Conservation (phyloP, 2,329 filamentous ascomycete species). For the Aureobasidium namibiae region DNA sequence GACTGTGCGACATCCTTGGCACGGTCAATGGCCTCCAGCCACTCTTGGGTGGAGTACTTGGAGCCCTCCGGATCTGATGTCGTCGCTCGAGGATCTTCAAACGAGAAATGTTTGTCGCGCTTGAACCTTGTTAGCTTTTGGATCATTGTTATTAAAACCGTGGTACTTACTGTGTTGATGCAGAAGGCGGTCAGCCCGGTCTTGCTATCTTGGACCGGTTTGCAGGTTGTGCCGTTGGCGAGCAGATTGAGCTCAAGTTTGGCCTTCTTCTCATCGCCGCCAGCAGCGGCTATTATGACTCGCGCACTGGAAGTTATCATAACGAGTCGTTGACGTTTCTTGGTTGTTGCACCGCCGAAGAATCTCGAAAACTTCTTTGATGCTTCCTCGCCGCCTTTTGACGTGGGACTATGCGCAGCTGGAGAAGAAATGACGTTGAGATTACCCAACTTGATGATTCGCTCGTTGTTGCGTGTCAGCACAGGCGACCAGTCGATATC, state of each 20-base stretch:
- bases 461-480: slow-evolving; percentile 79
- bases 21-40: slow-evolving; percentile 81
- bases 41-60: slow-evolving; percentile 71
- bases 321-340: slow-evolving; percentile 86
- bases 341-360: slow-evolving; percentile 82
- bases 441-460: slow-evolving; percentile 90
- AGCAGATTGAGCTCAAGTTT: slow-evolving; percentile 89
- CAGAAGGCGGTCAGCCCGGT: slow-evolving; percentile 73
- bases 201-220: slow-evolving; percentile 74
- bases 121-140: slow-evolving; percentile 33
- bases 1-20: slow-evolving; percentile 77
- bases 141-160: slow-evolving; percentile 3
- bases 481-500: slow-evolving; percentile 99
- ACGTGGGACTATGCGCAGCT: slow-evolving; percentile 63
- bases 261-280: slow-evolving; percentile 90
- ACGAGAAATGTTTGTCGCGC: slow-evolving; percentile 84
- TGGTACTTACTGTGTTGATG: slow-evolving; percentile 75
- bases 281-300: slow-evolving; percentile 80
- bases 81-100: slow-evolving; percentile 81
- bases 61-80: slow-evolving; percentile 54
- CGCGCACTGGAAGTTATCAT: slow-evolving; percentile 90
- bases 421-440: slow-evolving; percentile 75
- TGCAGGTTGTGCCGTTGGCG: slow-evolving; percentile 66
- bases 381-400: slow-evolving; percentile 54
- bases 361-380: slow-evolving; percentile 82